Evolutionary conservation across 2,329 filamentous ascomycete species (phyloP), one percentile per base, ranked within the genome.

Genomic region (Zarea fungicola): DNA sequence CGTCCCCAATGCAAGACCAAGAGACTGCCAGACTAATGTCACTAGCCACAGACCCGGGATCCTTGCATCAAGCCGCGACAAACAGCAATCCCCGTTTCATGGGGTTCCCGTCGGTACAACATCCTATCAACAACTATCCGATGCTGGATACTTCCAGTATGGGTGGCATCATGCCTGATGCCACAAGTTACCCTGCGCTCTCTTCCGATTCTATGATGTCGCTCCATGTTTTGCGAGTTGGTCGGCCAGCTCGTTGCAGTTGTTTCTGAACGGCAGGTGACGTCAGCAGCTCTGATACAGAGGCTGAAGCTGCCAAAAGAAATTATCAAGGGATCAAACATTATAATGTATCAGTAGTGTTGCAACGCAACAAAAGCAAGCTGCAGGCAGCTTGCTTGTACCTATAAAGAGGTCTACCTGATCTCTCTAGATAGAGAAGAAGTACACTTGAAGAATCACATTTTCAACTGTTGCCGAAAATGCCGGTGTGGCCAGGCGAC

Each of bases 121-220:
- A 36, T 7, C 39, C 35, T 13, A 13, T 49, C 9, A 49, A 37
- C 18, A 42, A 31, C 25, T 49, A 42, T 19, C 11, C 46, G 3
- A 42, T 49, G 46, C 31, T 42, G 4, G 39, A 49, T 36, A 42
- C 46, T 14, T 49, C 46, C 4, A 49, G 21, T 23, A 37, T 49
- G 37, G 31, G 46, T 13, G 37, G 25, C 14, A 49, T 49, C 23
- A 49, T 49, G n/a, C 16, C 31, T n/a, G 39, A 49, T 31, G 39
- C 28, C 28, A 42, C 42, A 21, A 28, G n/a, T 13, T 49, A 34
- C 16, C 42, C 48, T 19, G 21, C 21, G 13, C 16, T 50, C 9
- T 46, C 48, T 18, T 35, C 48, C 14, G 48, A 46, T 45, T 34
- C 42, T 18, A 50, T 50, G 42, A 35, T 8, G 28, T 29, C 8